Base-by-base conservation (phyloP, 345 rosid species). In the Arabidopsis arenosa region DNA sequence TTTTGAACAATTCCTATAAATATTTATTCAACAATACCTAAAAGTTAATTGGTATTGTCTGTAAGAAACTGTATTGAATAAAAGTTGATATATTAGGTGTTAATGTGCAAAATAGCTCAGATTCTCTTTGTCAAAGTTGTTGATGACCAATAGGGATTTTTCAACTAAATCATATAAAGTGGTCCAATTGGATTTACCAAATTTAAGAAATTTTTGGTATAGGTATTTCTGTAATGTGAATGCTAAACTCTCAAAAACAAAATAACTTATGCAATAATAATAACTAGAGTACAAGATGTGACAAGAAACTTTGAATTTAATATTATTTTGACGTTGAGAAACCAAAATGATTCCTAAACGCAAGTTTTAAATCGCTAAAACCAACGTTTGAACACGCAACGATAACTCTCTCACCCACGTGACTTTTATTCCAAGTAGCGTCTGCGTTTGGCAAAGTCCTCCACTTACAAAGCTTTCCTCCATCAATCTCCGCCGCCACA, bases 301-400 rank as follows among this genome's bases (percentile, higher is more conserved):
- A 32, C 70, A 13, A 7, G 7, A 4, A 9, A 33, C 9, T 10
- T 28, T 40, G 32, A 37, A 2, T 26, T 37, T 18, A 13, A 52
- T 49, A 5, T 28, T 2, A 41, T 41, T 41, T 4, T 1, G 32
- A 45, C 41, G 68, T 14, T 0, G 78, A 4, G 55, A 84, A 85
- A 44, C 71, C 26, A 18, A 66, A 32, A 7, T 47, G 68, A 43
- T 68, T 67, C 28, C n/a, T 48, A 60, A 76, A 40, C 18, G 93
- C 97, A 37, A 39, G 75, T 0, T 78, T 76, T 75, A 93, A 68
- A 77, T 88, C 87, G 11, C 59, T 78, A 41, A 93, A 52, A 5
- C 81, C 44, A 8, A 90, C 94, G 9, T 75, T 57, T 10, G 86
- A 75, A 70, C 94, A 82, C 33, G 88, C 70, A 26, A 79, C 75